phyloP scores from a whole-genome alignment of 23 red algal genomes.

The Chondrus crispus region DNA sequence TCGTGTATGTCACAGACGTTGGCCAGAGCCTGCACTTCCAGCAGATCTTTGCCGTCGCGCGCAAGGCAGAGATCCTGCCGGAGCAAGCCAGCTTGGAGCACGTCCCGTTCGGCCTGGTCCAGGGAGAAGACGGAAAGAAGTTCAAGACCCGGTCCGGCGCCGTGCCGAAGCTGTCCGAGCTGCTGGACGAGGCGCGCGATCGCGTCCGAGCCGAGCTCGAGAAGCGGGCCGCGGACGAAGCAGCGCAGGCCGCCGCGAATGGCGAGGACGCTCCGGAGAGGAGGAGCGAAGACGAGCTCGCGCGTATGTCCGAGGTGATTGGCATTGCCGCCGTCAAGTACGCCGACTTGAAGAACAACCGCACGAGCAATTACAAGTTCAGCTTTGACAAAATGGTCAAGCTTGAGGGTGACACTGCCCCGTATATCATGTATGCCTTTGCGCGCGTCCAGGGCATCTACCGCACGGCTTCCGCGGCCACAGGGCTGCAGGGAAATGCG shows the following conservation, averaged over 20 bases:
- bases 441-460: slow-evolving; percentile 88
- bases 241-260: slow-evolving; percentile 55
- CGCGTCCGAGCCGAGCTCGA: slow-evolving; percentile 64
- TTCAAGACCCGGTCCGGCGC: slow-evolving; percentile 97
- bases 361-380: slow-evolving; percentile 95
- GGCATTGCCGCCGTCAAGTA: slow-evolving; percentile 94
- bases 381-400: slow-evolving; percentile 98
- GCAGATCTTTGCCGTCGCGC: slow-evolving; percentile 95
- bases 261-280: slow-evolving; percentile 53
- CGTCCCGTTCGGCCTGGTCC: slow-evolving; percentile 96
- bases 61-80: slow-evolving; percentile 62
- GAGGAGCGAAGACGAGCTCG: slow-evolving; percentile 56
- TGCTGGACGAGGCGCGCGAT: slow-evolving; percentile 89
- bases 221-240: slow-evolving; percentile 67
- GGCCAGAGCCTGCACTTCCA: slow-evolving; percentile 95
- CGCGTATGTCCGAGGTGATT: slow-evolving; percentile 71
- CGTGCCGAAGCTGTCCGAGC: slow-evolving; percentile 84
- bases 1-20: slow-evolving; percentile 97
- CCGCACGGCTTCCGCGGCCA: slow-evolving; percentile 65
- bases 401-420: slow-evolving; percentile 93
- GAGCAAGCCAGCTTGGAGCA: slow-evolving; percentile 82
- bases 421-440: slow-evolving; percentile 98
- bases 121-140: slow-evolving; percentile 98
- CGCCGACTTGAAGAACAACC: slow-evolving; percentile 87
- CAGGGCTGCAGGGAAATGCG: slow-evolving; percentile 10